These are phyloP conservation scores for Dioscorea dumetorum DNA, from an alignment of 106 monocot species.

Conservation along the genomic window DNA sequence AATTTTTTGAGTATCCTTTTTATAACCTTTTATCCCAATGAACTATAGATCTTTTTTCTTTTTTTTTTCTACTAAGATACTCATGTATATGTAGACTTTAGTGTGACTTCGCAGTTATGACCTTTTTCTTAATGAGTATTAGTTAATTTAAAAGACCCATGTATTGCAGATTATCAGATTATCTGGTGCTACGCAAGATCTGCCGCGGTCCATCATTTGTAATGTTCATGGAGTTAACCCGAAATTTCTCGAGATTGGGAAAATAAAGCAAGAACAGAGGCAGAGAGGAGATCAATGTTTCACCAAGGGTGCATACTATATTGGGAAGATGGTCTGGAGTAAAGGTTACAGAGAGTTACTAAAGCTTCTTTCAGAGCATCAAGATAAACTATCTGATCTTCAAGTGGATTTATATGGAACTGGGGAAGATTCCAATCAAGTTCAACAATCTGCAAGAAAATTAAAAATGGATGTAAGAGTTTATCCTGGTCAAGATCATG, in stretches of 20 bases:
- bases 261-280: constrained; percentile 26
- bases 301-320: constrained; percentile 65
- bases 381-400: constrained; percentile 42
- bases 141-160: not conserved
- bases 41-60: too few species aligned
- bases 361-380: constrained; percentile 37
- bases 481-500: constrained; percentile 72
- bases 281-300: constrained; percentile 28
- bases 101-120: too few species aligned
- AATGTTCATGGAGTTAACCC: constrained; percentile 93
- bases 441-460: constrained; percentile 34
- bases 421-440: constrained; percentile 65
- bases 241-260: constrained; percentile 66
- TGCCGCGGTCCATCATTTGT: constrained; percentile 64
- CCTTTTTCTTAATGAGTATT: too few species aligned
- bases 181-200: constrained; percentile 74
- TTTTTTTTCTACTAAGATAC: too few species aligned
- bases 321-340: constrained; percentile 87
- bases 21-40: too few species aligned
- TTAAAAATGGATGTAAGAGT: constrained; percentile 52
- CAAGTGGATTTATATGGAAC: constrained; percentile 76
- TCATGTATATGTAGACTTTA: too few species aligned
- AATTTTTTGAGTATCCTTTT: too few species aligned
- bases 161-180: constrained; percentile 60
- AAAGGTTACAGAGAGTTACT: constrained; percentile 80